Percentiles rank a stretch among this genome's conserved stretches.
These are phyloP conservation scores for Fusarium sp. DNA, from an alignment of 2,329 filamentous ascomycete genomes.

Conservation along the genomic window DNA sequence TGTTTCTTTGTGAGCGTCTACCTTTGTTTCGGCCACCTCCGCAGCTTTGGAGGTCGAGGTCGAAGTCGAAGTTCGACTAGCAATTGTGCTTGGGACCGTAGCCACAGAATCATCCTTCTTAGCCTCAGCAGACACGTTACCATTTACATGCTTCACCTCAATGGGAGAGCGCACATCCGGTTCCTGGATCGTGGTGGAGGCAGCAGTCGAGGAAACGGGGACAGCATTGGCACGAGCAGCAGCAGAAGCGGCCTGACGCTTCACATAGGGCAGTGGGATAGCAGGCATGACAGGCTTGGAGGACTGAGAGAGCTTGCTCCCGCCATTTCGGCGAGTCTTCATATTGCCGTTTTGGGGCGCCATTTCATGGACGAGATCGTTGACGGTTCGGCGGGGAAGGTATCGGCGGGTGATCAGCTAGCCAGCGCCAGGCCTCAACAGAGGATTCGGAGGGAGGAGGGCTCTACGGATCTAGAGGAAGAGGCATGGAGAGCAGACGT, in stretches of 20 bases:
- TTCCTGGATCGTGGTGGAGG: constrained; percentile 18
- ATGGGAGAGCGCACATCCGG: constrained; percentile 4
- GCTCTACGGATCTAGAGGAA: constrained; percentile 47
- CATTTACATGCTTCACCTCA: constrained; percentile 39
- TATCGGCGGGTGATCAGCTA: constrained; percentile 38
- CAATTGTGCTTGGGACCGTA: constrained; percentile 11
- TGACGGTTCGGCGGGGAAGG: constrained; percentile 37
- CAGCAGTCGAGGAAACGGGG: constrained; percentile 16
- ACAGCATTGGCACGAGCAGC: constrained; percentile 43
- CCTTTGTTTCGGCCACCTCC: constrained; percentile 19
- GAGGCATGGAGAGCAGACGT: constrained; percentile 46
- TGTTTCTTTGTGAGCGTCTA: constrained; percentile 18
- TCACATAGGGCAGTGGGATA: constrained; percentile 53
- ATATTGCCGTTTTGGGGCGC: constrained; percentile 48
- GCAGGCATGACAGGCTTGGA: constrained; percentile 52
- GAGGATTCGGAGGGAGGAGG: constrained; percentile 37
- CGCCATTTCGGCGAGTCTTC: constrained; percentile 47
- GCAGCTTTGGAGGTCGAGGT: constrained; percentile 23
- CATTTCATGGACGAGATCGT: constrained; percentile 44
- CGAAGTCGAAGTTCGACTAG: constrained; percentile 16
- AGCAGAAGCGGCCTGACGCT: constrained; percentile 50
- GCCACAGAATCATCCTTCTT: constrained; percentile 11
- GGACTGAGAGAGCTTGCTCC: constrained; percentile 46
- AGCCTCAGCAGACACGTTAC: constrained; percentile 8
- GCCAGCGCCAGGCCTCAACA: constrained; percentile 41